A percentile compares a stretch with the other conserved stretches of the same genome.
phyloP scores from a whole-genome alignment of 805 yeast genomes.

The Starmerella sirachaensis region DNA sequence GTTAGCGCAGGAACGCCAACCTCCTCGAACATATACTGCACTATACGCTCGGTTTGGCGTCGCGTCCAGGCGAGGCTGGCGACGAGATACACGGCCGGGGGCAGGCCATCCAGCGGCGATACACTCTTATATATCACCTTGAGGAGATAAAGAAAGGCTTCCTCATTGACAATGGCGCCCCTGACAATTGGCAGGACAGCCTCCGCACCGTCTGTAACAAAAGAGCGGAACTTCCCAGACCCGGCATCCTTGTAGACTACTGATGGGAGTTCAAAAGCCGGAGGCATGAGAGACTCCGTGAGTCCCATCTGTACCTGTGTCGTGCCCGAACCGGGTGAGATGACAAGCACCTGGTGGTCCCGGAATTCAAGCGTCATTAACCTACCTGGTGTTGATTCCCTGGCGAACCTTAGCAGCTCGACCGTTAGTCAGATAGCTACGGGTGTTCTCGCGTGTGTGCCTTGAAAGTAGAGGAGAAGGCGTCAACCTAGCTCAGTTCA shows the following conservation, averaged over 20 bases:
- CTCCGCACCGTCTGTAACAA: conserved; percentile 33
- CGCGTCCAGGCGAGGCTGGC: conserved; percentile 62
- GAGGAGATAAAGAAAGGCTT: conserved; percentile 57
- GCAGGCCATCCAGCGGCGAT: conserved; percentile 31
- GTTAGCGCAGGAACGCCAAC: conserved; percentile 63
- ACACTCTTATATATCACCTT: conserved; percentile 40
- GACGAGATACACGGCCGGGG: conserved; percentile 54
- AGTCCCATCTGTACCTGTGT: conserved; percentile 75
- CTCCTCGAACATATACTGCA: conserved; percentile 64
- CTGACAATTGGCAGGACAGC: conserved; percentile 51
- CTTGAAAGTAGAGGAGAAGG: too few relatives aligned
- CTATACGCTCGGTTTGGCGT: conserved; percentile 50
- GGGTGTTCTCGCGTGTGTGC: too few relatives aligned
- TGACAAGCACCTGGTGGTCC: conserved; percentile 36
- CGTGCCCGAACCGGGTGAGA: conserved; percentile 66
- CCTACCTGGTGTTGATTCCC: background rate
- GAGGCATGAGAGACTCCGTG: conserved; percentile 59
- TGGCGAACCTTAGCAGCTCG: background rate
- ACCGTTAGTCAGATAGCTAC: conserved; percentile 1
- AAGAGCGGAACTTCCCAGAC: conserved; percentile 15
- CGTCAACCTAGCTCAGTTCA: too few relatives aligned
- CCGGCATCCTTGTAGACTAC: conserved; percentile 40
- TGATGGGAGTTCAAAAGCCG: conserved; percentile 67
- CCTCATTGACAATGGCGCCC: conserved; percentile 54
- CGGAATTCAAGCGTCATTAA: conserved; percentile 27